These are phyloP conservation scores for Solanum paucissectum DNA, from an alignment of 257 asterid genomes.

Conservation along the genomic window DNA sequence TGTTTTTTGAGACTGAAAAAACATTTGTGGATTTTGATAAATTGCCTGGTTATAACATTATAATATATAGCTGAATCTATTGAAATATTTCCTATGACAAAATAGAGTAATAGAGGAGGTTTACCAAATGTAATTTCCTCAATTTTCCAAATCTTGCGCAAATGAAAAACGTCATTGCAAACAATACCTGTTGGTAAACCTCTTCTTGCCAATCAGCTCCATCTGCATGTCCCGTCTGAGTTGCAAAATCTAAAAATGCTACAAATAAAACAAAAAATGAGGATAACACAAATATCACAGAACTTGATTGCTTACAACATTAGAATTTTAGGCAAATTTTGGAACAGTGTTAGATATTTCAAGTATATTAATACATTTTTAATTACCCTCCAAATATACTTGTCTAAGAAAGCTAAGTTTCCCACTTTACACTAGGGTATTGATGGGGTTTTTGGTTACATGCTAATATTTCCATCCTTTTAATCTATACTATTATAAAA, in stretches of 20 bases:
- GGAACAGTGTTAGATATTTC: neutral
- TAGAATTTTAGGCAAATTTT: neutral
- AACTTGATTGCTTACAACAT: neutral
- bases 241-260: constrained; percentile 61
- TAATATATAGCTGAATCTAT: neutral
- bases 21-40: neutral
- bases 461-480: neutral
- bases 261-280: neutral
- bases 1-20: neutral
- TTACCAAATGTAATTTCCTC: neutral
- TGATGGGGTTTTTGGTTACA: neutral
- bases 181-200: constrained; percentile 51
- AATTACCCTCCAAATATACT: neutral
- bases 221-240: constrained; percentile 52
- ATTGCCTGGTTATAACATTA: too few species aligned
- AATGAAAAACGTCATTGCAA: neutral
- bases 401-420: neutral
- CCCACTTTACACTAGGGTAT: neutral
- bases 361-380: neutral
- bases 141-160: neutral
- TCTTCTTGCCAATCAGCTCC: constrained; percentile 90
- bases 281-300: neutral
- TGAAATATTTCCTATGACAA: neutral
- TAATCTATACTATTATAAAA: neutral
- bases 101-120: neutral